Percentiles rank a stretch among this genome's conserved stretches.
Evolutionary conservation across 129 eudicot genomes (phyloP).

Genomic region (Arctium lappa): DNA sequence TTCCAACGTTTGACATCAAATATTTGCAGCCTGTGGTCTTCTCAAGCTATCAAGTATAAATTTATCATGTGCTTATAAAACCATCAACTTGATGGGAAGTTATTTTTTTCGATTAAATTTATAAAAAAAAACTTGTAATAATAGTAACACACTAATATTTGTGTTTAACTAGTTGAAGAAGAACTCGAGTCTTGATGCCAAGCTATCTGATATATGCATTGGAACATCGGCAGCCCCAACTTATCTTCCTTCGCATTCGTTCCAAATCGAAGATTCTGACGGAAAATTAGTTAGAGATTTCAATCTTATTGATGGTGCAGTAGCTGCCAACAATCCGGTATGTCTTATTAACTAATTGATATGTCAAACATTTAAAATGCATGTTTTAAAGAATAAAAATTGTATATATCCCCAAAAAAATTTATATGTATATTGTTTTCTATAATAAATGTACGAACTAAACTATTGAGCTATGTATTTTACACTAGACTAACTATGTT

Average conservation of each 20-base stretch:
- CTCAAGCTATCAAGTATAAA: conserved; percentile 44
- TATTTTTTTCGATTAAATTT: neutral
- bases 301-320: conserved; percentile 60
- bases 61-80: neutral
- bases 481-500: neutral
- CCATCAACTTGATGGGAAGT: neutral
- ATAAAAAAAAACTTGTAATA: neutral
- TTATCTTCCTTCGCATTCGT: conserved; percentile 45
- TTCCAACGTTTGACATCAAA: conserved; percentile 63
- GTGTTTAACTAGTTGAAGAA: conserved; percentile 28
- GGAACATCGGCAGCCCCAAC: conserved; percentile 73
- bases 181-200: conserved; percentile 39
- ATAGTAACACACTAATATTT: neutral
- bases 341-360: neutral
- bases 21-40: conserved; percentile 51
- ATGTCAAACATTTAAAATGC: neutral
- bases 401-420: too few relatives aligned
- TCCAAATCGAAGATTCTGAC: conserved; percentile 22
- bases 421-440: neutral
- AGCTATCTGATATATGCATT: conserved; percentile 49
- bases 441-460: neutral
- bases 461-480: neutral
- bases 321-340: conserved; percentile 58
- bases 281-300: conserved; percentile 29
- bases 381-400: too few relatives aligned